A percentile compares a stretch with the other conserved stretches of the same genome.
phyloP scores from a whole-genome alignment of 352 stramenopile genomes.

The Phytophthora fragariae region DNA sequence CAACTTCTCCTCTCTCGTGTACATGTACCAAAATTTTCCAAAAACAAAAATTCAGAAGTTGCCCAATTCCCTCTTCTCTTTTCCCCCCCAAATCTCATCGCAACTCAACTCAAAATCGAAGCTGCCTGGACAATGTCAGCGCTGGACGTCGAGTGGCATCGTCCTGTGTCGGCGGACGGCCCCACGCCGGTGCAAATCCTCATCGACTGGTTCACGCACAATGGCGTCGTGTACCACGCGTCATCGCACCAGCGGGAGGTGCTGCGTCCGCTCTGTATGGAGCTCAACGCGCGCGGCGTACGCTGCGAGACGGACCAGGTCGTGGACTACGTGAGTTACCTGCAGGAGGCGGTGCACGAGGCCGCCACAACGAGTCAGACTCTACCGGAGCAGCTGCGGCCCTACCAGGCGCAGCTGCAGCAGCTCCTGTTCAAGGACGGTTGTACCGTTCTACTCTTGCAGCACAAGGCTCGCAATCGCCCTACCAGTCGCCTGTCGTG shows the following conservation, averaged over 20 bases:
- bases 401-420: constrained; percentile 19
- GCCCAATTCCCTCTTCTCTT: background rate
- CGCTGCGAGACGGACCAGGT: constrained; percentile 32
- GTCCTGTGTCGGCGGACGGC: constrained; percentile 18
- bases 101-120: background rate
- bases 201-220: constrained; percentile 34
- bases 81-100: background rate
- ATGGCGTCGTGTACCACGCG: constrained; percentile 37
- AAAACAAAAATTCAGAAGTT: background rate
- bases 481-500: constrained; percentile 28
- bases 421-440: constrained; percentile 20
- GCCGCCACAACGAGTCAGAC: constrained; percentile 3
- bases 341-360: constrained; percentile 31
- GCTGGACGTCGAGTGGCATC: constrained; percentile 28
- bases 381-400: constrained; percentile 18
- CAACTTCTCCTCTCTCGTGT: background rate
- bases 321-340: constrained; percentile 29
- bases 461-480: background rate
- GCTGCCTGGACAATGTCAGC: background rate
- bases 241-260: constrained; percentile 33
- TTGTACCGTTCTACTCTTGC: background rate
- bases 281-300: constrained; percentile 32
- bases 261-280: constrained; percentile 22
- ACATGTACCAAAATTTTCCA: background rate
- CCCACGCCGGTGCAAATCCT: constrained; percentile 30